Evolutionary conservation across 495 filamentous ascomycete species (phyloP), one percentile per base, ranked within the genome.

Genomic region (Hypoxylon rickii): DNA sequence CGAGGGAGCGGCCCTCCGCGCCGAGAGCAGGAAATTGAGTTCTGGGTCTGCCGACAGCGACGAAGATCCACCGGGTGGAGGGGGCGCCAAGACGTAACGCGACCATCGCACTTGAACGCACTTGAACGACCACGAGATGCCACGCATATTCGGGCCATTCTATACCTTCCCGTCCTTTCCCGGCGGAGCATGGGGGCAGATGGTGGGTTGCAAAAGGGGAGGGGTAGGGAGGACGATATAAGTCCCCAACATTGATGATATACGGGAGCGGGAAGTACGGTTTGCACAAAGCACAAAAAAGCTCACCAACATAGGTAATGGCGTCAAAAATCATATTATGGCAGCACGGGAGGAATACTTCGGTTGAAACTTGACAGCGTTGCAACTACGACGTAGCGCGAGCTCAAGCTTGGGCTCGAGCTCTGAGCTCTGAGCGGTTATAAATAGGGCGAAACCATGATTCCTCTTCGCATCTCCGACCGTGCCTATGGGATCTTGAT

Each of bases 1-100:
- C 32, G 80, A 83, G 48, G 80, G 79, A 6, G 74, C 73, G 8
- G 78, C 76, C 5, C 61, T 83, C 37, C 62, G 57, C 36, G 60
- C 59, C 18, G 66, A 66, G 37, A 55, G 17, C 22, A 68, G 59
- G 39, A 68, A 66, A 31, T 15, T 52, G 16, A 66, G 63, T 16
- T 45, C 65, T 34, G 65, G 55, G 22, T 63, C 63, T 66, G 53
- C 55, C 33, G 63, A 69, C 52, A 69, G 66, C 44, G 66, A 69
- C 60, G 66, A 69, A 57, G 66, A 69, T 51, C 53, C 56, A 34
- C 51, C 63, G 38, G 53, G 66, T 44, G 63, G 63, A 46, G 60
- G 62, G 39, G 62, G 56, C 42, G 63, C 63, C 47, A 66, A 66
- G 60, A 69, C 66, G 54, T 69, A 60, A 69, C 31, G 55, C 19